These are phyloP conservation scores for Nitzschia sp. DNA, from an alignment of 108 stramenopile species.

Conservation along the genomic window DNA sequence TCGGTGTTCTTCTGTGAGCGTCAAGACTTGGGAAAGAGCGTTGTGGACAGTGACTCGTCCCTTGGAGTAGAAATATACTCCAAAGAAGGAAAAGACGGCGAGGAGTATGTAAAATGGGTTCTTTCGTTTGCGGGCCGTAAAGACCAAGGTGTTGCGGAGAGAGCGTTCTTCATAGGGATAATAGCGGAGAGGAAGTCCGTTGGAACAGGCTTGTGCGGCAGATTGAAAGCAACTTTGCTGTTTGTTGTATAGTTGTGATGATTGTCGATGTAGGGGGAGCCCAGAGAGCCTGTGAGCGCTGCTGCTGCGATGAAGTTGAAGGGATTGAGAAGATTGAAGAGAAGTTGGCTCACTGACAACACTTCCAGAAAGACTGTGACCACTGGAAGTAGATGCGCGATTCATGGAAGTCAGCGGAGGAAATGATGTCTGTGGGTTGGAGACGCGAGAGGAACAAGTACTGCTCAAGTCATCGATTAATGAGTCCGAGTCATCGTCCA, in stretches of 20 bases:
- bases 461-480: slow-evolving; percentile 9
- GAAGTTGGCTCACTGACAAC: too few relatives aligned
- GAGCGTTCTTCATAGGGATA: neutral
- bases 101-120: slow-evolving; percentile 22
- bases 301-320: too few relatives aligned
- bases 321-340: too few relatives aligned
- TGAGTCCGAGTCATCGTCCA: slow-evolving; percentile 3
- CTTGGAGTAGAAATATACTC: slow-evolving; percentile 26
- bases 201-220: too few relatives aligned
- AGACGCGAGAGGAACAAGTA: slow-evolving; percentile 2
- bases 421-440: neutral
- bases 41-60: slow-evolving; percentile 24
- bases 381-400: neutral
- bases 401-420: slow-evolving; percentile 1
- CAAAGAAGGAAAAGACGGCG: slow-evolving; percentile 6
- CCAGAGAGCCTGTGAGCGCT: too few relatives aligned
- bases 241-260: too few relatives aligned
- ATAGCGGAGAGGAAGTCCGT: too few relatives aligned
- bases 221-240: too few relatives aligned
- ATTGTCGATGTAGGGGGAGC: too few relatives aligned
- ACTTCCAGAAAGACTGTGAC: too few relatives aligned
- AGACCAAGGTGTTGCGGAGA: slow-evolving; percentile 20
- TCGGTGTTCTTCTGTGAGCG: slow-evolving; percentile 4
- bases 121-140: slow-evolving; percentile 24
- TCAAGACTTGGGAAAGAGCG: slow-evolving; percentile 19